Evolutionary conservation across 768 basidiomycete species (phyloP).

Genomic region (Suillus subluteus): DNA sequence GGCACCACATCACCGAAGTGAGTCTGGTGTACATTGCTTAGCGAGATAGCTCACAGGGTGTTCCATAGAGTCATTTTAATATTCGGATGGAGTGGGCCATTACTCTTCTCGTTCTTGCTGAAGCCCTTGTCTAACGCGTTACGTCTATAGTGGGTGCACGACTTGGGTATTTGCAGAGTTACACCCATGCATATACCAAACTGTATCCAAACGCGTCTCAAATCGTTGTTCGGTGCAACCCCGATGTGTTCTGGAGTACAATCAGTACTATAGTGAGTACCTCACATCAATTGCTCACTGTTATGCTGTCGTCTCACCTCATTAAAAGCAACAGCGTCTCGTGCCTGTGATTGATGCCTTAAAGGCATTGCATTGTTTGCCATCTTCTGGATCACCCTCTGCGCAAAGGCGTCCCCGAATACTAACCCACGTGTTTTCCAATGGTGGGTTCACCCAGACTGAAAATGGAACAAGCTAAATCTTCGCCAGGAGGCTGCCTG

Average conservation of each 20-base stretch:
- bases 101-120: background rate
- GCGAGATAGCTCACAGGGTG: background rate
- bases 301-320: background rate
- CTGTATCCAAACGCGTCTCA: constrained; percentile 31
- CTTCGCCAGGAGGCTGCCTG: constrained; percentile 21
- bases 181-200: constrained; percentile 27
- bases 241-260: constrained; percentile 21
- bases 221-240: constrained; percentile 28
- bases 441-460: constrained; percentile 20
- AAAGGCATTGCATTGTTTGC: constrained; percentile 25
- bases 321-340: constrained; percentile 21
- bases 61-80: constrained; percentile 29
- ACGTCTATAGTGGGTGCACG: constrained; percentile 26
- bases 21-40: constrained; percentile 6
- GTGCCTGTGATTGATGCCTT: constrained; percentile 27
- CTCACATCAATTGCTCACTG: background rate
- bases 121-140: constrained; percentile 5
- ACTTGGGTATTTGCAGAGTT: constrained; percentile 27
- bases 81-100: constrained; percentile 33
- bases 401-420: constrained; percentile 20
- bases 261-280: constrained; percentile 17
- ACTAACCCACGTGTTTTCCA: constrained; percentile 35
- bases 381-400: background rate
- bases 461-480: background rate
- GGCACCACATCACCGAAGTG: constrained; percentile 23